These are phyloP conservation scores for Penicillium bialowiezense DNA, from an alignment of 495 filamentous ascomycete species.

Conservation along the genomic window DNA sequence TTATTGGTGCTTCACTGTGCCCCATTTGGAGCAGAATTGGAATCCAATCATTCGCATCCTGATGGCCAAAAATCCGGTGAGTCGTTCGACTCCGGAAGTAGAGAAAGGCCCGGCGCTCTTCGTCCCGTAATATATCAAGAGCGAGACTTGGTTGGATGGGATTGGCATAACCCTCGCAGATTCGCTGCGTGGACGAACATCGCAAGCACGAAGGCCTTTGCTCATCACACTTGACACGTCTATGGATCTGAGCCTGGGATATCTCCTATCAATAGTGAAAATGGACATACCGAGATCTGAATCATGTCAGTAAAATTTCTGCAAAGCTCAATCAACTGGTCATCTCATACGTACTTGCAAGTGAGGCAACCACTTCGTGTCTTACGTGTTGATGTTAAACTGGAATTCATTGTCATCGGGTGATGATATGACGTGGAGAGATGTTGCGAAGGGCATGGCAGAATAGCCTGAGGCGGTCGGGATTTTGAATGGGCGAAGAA, in stretches of 20 bases:
- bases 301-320: no score
- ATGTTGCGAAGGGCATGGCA: no score
- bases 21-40: slow-evolving; percentile 3
- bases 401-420: neutral
- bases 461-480: no score
- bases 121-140: neutral
- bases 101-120: slow-evolving; percentile 7
- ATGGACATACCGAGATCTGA: neutral
- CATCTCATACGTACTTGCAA: neutral
- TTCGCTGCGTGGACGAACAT: slow-evolving; percentile 1
- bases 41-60: slow-evolving; percentile 5
- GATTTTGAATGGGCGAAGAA: no score
- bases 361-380: slow-evolving; percentile 5
- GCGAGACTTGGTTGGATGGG: neutral
- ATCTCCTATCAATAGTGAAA: neutral
- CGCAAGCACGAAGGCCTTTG: slow-evolving; percentile 4
- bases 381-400: slow-evolving; percentile 1
- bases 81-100: slow-evolving; percentile 6
- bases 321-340: no score
- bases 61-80: slow-evolving; percentile 6
- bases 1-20: neutral
- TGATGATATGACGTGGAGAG: neutral
- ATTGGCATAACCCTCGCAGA: slow-evolving; percentile 5
- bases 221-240: slow-evolving; percentile 8
- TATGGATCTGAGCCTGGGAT: neutral